Percentiles rank a stretch among this genome's conserved stretches.
Conservation (phyloP, 163 green algal genomes). For the Chlorella variabilis region DNA sequence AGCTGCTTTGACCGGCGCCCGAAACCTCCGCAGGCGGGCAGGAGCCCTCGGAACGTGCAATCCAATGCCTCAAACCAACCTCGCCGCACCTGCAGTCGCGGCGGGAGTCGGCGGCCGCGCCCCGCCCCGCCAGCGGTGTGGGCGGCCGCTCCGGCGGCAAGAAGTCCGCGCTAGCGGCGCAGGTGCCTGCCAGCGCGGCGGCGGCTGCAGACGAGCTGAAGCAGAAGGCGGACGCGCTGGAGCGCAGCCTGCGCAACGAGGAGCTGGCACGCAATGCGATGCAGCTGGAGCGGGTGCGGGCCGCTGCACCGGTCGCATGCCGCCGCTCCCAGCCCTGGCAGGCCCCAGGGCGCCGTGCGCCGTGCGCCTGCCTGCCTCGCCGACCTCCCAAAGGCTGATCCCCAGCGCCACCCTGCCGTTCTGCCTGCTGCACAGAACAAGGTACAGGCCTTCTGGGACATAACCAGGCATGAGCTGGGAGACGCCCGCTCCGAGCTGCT, state of each 20-base stretch:
- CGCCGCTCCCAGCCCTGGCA: background rate
- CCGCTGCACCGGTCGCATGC: background rate
- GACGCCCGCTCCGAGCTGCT: constrained; percentile 81
- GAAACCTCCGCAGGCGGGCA: no score
- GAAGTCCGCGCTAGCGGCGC: background rate
- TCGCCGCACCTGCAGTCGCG: no score
- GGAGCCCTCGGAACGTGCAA: no score
- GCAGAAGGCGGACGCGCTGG: constrained; percentile 13
- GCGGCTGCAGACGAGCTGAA: constrained; percentile 1
- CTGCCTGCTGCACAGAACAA: constrained; percentile 77
- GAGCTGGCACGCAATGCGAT: constrained; percentile 23
- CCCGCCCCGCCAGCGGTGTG: background rate
- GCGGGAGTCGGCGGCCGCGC: no score
- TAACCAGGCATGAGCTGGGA: constrained; percentile 90
- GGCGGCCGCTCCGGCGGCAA: background rate
- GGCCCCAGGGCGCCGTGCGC: background rate
- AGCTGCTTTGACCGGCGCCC: no score
- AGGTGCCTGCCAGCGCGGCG: background rate
- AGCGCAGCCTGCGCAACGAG: constrained; percentile 23
- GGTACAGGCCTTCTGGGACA: constrained; percentile 93
- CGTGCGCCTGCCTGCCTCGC: background rate
- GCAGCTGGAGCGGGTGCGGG: constrained; percentile 38
- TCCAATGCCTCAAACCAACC: no score
- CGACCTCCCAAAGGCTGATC: no score
- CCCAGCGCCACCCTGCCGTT: no score